Percentiles rank a stretch among this genome's conserved stretches.
phyloP scores from a whole-genome alignment of 495 filamentous ascomycete species.

The Xylaria flabelliformis region DNA sequence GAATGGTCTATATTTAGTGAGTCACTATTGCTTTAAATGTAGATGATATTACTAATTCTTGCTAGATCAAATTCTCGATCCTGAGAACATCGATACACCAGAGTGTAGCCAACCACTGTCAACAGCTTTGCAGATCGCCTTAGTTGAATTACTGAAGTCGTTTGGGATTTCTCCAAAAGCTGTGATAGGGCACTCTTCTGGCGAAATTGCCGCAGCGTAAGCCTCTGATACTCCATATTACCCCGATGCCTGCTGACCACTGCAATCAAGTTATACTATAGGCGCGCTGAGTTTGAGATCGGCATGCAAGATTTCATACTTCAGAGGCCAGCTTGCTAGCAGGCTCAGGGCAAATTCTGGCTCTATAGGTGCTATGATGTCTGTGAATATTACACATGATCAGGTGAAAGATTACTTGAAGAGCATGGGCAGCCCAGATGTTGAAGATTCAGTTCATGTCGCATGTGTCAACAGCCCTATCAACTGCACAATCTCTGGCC shows the following conservation, averaged over 20 bases:
- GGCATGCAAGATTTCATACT: conserved; percentile 55
- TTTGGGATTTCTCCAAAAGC: conserved; percentile 53
- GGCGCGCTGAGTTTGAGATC: conserved; percentile 50
- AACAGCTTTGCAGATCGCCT: conserved; percentile 51
- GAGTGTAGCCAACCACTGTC: conserved; percentile 48
- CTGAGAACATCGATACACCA: conserved; percentile 45
- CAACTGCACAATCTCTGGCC: conserved; percentile 53
- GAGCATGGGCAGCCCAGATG: conserved; percentile 12
- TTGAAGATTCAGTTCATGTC: conserved; percentile 32
- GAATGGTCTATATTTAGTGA: conserved; percentile 44
- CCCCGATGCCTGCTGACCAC: conserved; percentile 8
- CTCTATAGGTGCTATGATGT: conserved; percentile 49
- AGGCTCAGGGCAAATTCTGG: conserved; percentile 32
- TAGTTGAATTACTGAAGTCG: conserved; percentile 56
- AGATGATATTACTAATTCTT: conserved; percentile 9
- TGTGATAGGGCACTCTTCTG: conserved; percentile 64
- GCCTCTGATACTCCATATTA: not conserved
- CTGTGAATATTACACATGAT: conserved; percentile 40
- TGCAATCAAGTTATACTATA: conserved; percentile 43
- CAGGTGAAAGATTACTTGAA: conserved; percentile 36
- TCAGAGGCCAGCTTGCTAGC: conserved; percentile 42
- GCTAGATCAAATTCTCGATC: conserved; percentile 29
- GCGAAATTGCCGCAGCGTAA: conserved; percentile 57
- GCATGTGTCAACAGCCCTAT: conserved; percentile 59
- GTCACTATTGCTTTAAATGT: conserved; percentile 32